Evolutionary conservation across 345 rosid species (phyloP), one percentile per base, ranked within the genome.

Genomic region (Fremontodendron californicum): DNA sequence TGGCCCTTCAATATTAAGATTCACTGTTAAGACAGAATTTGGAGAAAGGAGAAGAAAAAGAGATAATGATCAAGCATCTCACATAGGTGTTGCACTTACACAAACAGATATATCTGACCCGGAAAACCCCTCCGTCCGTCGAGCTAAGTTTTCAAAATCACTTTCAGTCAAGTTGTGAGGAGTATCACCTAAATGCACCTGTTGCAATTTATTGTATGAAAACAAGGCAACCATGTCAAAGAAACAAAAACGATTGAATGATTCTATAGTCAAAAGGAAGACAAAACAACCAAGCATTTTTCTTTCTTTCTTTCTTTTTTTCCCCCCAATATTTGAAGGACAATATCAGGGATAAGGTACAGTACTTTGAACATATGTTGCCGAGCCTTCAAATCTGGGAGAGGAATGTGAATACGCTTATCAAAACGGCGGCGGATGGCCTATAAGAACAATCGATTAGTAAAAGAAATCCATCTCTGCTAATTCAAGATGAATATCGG

Each of bases 181-280:
- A 37, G 97, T 92, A 78, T 92, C 97, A 77, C 97, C 97, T 15
- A 92, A 82, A 79, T 92, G 97, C 48, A 92, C 94, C 97, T 92
- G 86, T 54, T 58, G 51, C 79, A 63, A 78, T 40, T 69, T 77
- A 67, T 42, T 45, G 46, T 73, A 73, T 37, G 64, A 33, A 49
- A 75, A 27, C 78, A 79, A 63, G 68, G 33, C 18, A 49, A 5
- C 31, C 37, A 52, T 51, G 29, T 42, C 57, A 45, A 48, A 13
- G 64, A 75, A 43, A 68, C 18, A 16, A 62, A 45, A n/a, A 54
- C 25, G 10, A 63, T 58, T 7, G 46, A 48, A 33, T 40, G 42
- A 40, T 12, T 15, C 9, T 74, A 21, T 46, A 25, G 55, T 15
- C 55, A 31, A 45, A 48, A 71, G 62, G 48, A 78, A 69, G 48